Evolutionary conservation across 139 green algal species (phyloP).

Genomic region (Diplosphaera chodatii): DNA sequence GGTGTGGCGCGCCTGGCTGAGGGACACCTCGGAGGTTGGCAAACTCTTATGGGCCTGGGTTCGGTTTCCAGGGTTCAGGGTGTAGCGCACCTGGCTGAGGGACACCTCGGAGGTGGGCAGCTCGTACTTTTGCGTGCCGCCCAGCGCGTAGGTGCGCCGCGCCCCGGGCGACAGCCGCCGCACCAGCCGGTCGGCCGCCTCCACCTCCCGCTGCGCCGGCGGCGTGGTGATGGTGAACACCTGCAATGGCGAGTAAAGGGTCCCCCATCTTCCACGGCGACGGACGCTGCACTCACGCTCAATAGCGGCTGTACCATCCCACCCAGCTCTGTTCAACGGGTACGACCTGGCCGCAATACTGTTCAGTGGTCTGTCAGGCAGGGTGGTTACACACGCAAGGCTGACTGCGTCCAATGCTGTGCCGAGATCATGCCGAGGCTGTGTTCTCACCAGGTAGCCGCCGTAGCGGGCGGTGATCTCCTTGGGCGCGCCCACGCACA

Average conservation of each 20-base stretch:
- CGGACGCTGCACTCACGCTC: no score
- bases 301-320: no score
- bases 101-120: conserved; percentile 46
- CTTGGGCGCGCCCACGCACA: conserved; percentile 86
- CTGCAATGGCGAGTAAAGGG: no score
- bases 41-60: no score
- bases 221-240: conserved; percentile 78
- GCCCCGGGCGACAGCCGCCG: conserved; percentile 35
- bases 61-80: no score
- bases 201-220: conserved; percentile 20
- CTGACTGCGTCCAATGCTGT: no score
- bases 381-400: no score
- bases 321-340: no score
- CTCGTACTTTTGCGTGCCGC: conserved; percentile 70
- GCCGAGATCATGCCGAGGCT: no score
- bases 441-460: conserved; percentile 43
- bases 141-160: conserved; percentile 63
- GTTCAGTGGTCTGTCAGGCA: no score
- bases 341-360: no score
- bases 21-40: conserved; percentile 35
- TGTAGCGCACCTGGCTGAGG: conserved; percentile 20
- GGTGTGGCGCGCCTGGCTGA: conserved; percentile 22
- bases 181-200: conserved; percentile 43
- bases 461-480: conserved; percentile 80
- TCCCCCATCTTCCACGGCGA: no score